These are phyloP conservation scores for Fraxinus americana DNA, from an alignment of 257 asterid species.

Conservation along the genomic window DNA sequence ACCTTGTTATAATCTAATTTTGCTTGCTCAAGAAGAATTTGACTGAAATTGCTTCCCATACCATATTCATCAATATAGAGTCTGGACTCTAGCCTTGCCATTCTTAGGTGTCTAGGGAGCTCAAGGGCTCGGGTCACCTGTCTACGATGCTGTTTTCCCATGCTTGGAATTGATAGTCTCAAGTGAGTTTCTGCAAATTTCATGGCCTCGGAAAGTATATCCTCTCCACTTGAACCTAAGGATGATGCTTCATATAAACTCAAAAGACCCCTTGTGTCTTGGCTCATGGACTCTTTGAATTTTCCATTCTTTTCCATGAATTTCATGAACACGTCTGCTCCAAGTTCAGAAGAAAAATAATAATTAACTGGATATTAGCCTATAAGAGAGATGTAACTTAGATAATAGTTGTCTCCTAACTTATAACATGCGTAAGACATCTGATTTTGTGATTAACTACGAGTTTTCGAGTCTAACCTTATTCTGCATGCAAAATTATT, in stretches of 20 bases:
- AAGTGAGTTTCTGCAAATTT: slow-evolving; percentile 26
- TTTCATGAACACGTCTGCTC: slow-evolving; percentile 36
- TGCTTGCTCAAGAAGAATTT: slow-evolving; percentile 31
- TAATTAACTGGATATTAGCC: no score
- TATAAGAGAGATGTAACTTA: no score
- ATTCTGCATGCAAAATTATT: no score
- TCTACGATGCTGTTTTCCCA: slow-evolving; percentile 4
- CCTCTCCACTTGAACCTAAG: slow-evolving; percentile 39
- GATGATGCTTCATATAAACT: slow-evolving; percentile 51
- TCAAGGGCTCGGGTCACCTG: slow-evolving; percentile 29
- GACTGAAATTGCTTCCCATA: slow-evolving; percentile 8
- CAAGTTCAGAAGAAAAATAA: neutral
- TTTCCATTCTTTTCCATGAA: slow-evolving; percentile 33
- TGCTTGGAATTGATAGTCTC: neutral
- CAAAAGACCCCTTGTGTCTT: slow-evolving; percentile 33
- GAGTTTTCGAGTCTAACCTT: no score
- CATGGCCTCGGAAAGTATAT: slow-evolving; percentile 31
- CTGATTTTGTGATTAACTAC: no score
- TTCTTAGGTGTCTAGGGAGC: slow-evolving; percentile 44
- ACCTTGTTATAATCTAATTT: slow-evolving; percentile 38
- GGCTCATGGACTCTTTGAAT: slow-evolving; percentile 21
- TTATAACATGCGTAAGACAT: no score
- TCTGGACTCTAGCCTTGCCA: slow-evolving; percentile 43
- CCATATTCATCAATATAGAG: slow-evolving; percentile 33
- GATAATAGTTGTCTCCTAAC: no score